phyloP scores from a whole-genome alignment of 75 land plant genomes.

The Sequoiadendron giganteum region DNA sequence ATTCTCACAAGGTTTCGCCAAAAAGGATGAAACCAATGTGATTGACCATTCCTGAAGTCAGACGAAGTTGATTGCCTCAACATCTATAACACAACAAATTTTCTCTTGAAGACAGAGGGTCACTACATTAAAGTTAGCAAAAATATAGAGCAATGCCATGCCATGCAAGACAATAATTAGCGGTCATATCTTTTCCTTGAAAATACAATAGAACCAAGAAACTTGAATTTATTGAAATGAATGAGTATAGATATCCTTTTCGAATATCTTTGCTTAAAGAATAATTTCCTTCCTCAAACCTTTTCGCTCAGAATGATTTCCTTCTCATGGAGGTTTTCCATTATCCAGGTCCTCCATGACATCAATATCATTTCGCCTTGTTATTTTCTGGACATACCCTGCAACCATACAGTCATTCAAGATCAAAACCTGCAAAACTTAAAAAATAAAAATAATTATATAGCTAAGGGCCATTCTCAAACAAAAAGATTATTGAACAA shows the following conservation, averaged over 20 bases:
- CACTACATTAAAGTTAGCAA: background rate
- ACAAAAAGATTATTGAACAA: background rate
- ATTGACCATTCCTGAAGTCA: background rate
- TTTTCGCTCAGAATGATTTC: background rate
- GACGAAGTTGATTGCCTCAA: background rate
- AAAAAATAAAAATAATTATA: background rate
- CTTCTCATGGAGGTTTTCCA: conserved; percentile 43
- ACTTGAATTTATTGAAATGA: background rate
- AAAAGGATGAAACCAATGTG: background rate
- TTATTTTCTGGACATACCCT: conserved; percentile 95
- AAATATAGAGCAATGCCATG: background rate
- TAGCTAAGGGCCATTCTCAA: background rate
- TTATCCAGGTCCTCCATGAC: conserved; percentile 77
- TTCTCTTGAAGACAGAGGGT: background rate
- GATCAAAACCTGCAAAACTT: background rate
- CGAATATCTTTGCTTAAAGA: background rate
- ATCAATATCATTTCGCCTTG: conserved; percentile 70
- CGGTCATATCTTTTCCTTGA: background rate
- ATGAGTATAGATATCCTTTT: background rate
- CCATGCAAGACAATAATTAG: background rate
- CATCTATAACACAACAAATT: background rate
- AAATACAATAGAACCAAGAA: background rate
- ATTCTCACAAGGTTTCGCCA: background rate
- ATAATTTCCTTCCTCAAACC: background rate
- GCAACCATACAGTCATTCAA: conserved; percentile 12